These are phyloP conservation scores for Zymoseptoria tritici DNA, from an alignment of 2,329 filamentous ascomycete genomes.

Conservation along the genomic window DNA sequence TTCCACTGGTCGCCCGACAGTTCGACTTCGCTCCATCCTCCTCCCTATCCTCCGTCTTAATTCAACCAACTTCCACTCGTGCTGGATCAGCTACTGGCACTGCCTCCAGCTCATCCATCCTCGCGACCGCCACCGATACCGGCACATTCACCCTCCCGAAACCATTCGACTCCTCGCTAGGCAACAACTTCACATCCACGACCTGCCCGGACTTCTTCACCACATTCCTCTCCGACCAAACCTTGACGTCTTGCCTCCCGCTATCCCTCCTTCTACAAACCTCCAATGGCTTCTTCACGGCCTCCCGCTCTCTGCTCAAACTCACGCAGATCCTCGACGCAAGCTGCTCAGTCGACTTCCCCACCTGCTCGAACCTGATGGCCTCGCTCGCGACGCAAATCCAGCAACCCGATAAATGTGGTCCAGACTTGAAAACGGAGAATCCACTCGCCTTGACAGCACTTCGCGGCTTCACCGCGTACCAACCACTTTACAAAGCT, in stretches of 20 bases:
- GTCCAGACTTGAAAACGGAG: conserved; percentile 56
- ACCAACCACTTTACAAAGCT: conserved; percentile 69
- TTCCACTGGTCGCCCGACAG: conserved; percentile 19
- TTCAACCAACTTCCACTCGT: conserved; percentile 4
- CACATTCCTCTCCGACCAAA: conserved; percentile 55
- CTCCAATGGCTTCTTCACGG: conserved; percentile 76
- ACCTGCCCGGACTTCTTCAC: conserved; percentile 63
- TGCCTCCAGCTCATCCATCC: conserved; percentile 12
- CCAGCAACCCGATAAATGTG: conserved; percentile 57
- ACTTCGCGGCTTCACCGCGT: conserved; percentile 67
- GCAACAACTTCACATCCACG: conserved; percentile 45
- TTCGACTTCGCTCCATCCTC: conserved; percentile 13
- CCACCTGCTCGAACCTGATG: conserved; percentile 60
- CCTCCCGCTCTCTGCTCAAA: conserved; percentile 60
- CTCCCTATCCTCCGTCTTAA: conserved; percentile 7
- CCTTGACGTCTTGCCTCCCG: conserved; percentile 69
- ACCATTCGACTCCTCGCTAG: conserved; percentile 43
- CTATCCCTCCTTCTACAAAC: conserved; percentile 81
- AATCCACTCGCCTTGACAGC: conserved; percentile 68
- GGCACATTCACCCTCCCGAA: conserved; percentile 28
- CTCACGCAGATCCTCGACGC: conserved; percentile 73
- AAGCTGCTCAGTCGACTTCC: conserved; percentile 62
- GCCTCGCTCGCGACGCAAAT: conserved; percentile 58
- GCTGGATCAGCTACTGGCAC: conserved; percentile 1
- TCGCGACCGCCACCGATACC: conserved; percentile 17